Conservation (phyloP, 2,329 filamentous ascomycete genomes). For the Cyclaneusma minus region DNA sequence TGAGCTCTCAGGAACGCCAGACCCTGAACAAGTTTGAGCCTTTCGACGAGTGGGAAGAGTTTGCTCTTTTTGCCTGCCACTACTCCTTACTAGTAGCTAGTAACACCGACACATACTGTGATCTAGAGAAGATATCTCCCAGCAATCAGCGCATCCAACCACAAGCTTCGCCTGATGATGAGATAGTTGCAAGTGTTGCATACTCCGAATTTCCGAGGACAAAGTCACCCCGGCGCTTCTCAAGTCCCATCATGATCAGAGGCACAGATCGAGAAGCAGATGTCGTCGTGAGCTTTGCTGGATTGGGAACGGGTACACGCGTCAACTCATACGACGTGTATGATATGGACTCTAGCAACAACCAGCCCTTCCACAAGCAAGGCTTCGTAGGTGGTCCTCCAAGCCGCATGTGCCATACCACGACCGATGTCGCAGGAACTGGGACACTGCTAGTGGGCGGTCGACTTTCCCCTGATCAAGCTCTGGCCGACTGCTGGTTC, state of each 20-base stretch:
- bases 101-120: slow-evolving; percentile 8
- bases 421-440: slow-evolving; percentile 45
- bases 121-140: too few species aligned
- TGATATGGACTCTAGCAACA: slow-evolving; percentile 1
- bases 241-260: slow-evolving; percentile 30
- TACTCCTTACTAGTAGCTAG: slow-evolving; percentile 62
- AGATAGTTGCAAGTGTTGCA: slow-evolving; percentile 17
- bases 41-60: slow-evolving; percentile 96
- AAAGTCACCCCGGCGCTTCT: slow-evolving; percentile 42
- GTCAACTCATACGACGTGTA: slow-evolving; percentile 31
- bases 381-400: slow-evolving; percentile 21
- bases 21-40: slow-evolving; percentile 57
- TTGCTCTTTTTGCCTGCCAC: slow-evolving; percentile 69
- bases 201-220: slow-evolving; percentile 23
- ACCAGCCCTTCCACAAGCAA: background rate
- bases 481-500: slow-evolving; percentile 62
- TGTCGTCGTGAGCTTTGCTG: slow-evolving; percentile 16
- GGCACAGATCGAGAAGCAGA: slow-evolving; percentile 20
- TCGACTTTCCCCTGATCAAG: slow-evolving; percentile 56
- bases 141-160: too few species aligned
- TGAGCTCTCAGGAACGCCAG: slow-evolving; percentile 41
- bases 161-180: too few species aligned
- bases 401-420: slow-evolving; percentile 57
- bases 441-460: slow-evolving; percentile 60
- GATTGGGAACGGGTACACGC: slow-evolving; percentile 24